These are phyloP conservation scores for Areca catechu DNA, from an alignment of 176 grass and related monocot genomes.

Conservation along the genomic window DNA sequence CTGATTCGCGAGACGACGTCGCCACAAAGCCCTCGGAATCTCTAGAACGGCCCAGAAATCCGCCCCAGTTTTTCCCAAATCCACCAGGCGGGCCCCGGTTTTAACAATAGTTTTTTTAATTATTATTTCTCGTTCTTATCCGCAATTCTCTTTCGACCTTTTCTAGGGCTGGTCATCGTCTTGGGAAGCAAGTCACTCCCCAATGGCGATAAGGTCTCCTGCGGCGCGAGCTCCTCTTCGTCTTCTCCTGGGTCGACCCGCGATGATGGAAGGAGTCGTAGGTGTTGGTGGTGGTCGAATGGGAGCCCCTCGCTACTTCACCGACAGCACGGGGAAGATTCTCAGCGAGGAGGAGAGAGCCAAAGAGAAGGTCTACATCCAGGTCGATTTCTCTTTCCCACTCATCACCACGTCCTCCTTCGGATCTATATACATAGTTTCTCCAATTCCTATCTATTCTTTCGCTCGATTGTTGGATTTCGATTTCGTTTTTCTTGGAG, in stretches of 20 bases:
- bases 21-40: too few relatives aligned
- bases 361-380: constrained; percentile 76
- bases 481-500: neutral
- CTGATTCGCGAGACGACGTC: too few relatives aligned
- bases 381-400: constrained; percentile 24
- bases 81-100: too few relatives aligned
- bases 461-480: neutral
- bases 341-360: constrained; percentile 86
- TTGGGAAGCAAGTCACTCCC: too few relatives aligned
- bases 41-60: too few relatives aligned
- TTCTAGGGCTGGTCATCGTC: too few relatives aligned
- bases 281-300: constrained; percentile 1
- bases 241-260: neutral
- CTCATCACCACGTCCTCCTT: too few relatives aligned
- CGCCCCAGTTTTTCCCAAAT: too few relatives aligned
- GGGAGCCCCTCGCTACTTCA: constrained; percentile 46
- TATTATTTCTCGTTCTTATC: too few relatives aligned
- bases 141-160: too few relatives aligned
- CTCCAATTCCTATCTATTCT: neutral
- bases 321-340: constrained; percentile 50
- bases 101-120: too few relatives aligned
- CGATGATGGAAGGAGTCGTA: constrained; percentile 21
- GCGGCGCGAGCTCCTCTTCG: neutral
- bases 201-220: constrained; percentile 44
- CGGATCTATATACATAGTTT: too few relatives aligned